phyloP scores from a whole-genome alignment of 306 rosid species.

The Cucumis melo region DNA sequence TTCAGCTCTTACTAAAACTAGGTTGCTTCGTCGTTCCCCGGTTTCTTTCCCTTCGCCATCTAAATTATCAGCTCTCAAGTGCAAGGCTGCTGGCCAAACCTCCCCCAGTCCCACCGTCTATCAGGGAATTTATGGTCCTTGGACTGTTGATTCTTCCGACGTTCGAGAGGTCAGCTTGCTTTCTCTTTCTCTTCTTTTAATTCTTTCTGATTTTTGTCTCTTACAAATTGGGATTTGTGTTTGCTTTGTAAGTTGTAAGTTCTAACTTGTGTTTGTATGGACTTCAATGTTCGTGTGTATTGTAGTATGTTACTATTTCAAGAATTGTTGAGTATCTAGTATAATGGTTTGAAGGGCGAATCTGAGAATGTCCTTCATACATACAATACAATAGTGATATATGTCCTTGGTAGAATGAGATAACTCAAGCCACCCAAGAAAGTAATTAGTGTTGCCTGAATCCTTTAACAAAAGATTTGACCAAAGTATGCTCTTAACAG shows the following conservation, averaged over 20 bases:
- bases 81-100: slow-evolving; percentile 45
- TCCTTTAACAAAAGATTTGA: too few species aligned
- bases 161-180: slow-evolving; percentile 41
- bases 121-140: slow-evolving; percentile 77
- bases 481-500: too few species aligned
- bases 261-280: not conserved
- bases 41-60: not conserved
- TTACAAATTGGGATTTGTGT: not conserved
- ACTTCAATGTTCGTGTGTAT: not conserved
- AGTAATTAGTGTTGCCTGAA: too few species aligned
- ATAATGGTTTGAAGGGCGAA: too few species aligned
- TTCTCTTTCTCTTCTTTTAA: not conserved
- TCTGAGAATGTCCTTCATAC: too few species aligned
- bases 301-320: not conserved
- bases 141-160: slow-evolving; percentile 65
- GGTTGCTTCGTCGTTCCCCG: not conserved
- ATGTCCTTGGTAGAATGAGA: too few species aligned
- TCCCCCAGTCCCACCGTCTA: slow-evolving; percentile 27
- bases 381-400: too few species aligned
- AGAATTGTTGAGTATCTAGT: not conserved
- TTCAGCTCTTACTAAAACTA: not conserved
- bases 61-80: slow-evolving; percentile 13
- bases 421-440: too few species aligned
- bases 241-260: not conserved
- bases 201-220: not conserved